Percentiles rank a stretch among this genome's conserved stretches.
Evolutionary conservation across 768 basidiomycete species (phyloP).

Genomic region (Lanmaoa pseudosensibilis): DNA sequence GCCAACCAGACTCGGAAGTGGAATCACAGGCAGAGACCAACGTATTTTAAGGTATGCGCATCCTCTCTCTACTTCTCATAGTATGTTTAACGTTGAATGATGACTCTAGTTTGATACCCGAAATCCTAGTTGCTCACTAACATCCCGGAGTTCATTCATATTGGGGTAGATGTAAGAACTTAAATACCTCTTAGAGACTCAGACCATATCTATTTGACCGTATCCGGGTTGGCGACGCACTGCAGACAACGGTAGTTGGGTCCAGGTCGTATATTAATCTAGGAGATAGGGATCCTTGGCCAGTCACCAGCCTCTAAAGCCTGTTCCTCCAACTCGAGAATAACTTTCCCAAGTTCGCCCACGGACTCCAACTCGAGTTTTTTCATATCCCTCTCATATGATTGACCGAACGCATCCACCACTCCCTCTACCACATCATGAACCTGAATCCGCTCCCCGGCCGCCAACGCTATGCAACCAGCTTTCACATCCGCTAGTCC

Average conservation of each 20-base stretch:
- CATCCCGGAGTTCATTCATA: not conserved
- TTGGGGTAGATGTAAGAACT: not conserved
- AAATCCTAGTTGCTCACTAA: not conserved
- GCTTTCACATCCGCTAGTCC: conserved; percentile 84
- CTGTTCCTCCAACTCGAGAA: conserved; percentile 47
- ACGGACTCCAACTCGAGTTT: conserved; percentile 42
- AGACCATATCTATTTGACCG: not conserved
- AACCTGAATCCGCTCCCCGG: conserved; percentile 41
- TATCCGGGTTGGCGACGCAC: not conserved
- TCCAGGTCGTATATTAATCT: not conserved
- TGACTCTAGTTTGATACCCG: not conserved
- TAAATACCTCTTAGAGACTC: not conserved
- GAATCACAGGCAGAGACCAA: not conserved
- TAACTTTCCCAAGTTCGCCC: conserved; percentile 49
- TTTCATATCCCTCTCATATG: conserved; percentile 50
- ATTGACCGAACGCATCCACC: conserved; percentile 45
- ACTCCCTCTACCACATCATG: conserved; percentile 53
- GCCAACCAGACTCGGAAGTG: not conserved
- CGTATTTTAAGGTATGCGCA: not conserved
- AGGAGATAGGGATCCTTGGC: conserved; percentile 24
- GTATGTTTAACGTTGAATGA: not conserved
- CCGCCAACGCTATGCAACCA: conserved; percentile 57
- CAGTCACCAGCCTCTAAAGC: conserved; percentile 45
- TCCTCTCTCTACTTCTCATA: not conserved
- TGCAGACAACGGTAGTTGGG: no score